A percentile compares a stretch with the other conserved stretches of the same genome.
These are phyloP conservation scores for Podospora conica DNA, from an alignment of 495 filamentous ascomycete genomes.

Conservation along the genomic window DNA sequence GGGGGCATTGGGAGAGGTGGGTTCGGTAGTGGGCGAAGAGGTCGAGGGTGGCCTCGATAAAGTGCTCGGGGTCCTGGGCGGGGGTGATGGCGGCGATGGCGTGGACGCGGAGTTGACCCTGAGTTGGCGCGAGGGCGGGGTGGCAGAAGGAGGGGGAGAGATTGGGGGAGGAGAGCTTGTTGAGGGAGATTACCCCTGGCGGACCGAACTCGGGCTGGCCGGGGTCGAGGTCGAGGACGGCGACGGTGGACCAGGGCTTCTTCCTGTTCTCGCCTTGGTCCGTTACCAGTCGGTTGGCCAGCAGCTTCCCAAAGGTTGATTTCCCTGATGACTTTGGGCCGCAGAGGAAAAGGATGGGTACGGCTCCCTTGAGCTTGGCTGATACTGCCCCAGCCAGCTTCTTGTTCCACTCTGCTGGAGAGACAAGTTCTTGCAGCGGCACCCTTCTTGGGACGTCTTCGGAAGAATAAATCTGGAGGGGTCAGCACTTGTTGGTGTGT, in stretches of 20 bases:
- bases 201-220: conserved; percentile 77
- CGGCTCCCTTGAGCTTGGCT: conserved; percentile 33
- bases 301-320: conserved; percentile 73
- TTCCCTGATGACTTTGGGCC: conserved; percentile 83
- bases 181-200: conserved; percentile 70
- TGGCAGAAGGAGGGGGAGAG: conserved; percentile 74
- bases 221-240: conserved; percentile 75
- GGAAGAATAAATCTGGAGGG: conserved; percentile 42
- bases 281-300: conserved; percentile 69
- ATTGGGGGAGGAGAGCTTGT: conserved; percentile 55
- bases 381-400: conserved; percentile 34
- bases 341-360: conserved; percentile 54
- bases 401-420: conserved; percentile 61
- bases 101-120: conserved; percentile 52
- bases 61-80: conserved; percentile 64
- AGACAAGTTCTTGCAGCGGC: conserved; percentile 54
- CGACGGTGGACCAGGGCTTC: conserved; percentile 36
- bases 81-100: conserved; percentile 65
- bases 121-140: conserved; percentile 32
- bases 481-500: conserved; percentile 8
- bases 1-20: conserved; percentile 38
- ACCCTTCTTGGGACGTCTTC: conserved; percentile 37
- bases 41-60: conserved; percentile 59
- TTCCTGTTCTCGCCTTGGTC: conserved; percentile 23
- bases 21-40: conserved; percentile 58